Evolutionary conservation across 768 basidiomycete genomes (phyloP), one percentile per base, ranked within the genome.

Genomic region (Boletales sp.): DNA sequence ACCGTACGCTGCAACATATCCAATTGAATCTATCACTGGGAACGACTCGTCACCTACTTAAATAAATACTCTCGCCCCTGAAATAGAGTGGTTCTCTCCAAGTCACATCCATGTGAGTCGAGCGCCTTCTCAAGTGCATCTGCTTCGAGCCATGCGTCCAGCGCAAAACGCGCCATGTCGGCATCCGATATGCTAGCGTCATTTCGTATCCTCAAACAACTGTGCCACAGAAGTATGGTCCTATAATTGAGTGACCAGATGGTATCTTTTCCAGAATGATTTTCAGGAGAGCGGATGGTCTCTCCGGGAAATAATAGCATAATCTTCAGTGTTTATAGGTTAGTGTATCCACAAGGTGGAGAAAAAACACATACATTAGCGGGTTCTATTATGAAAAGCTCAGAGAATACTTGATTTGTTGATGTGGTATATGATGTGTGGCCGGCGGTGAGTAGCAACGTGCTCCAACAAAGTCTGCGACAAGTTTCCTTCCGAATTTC

Each of bases 261-360:
- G 6, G 83, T 83, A 47, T 86, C 79, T 63, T 86, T 88, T 9
- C 76, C 70, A 4, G 78, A 71, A 47, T 61, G 53, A 35, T 45
- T 35, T 32, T 50, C 56, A 18, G 62, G 39, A 17, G 67, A 48
- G 3, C 64, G 67, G 21, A 81, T 67, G 12, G 79, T 74, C 67
- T 89, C 87, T n/a, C 85, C 87, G 8, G 86, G 82, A 63, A 90
- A 89, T 18, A 90, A 68, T n/a, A 89, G 64, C 1, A 81, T 78
- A 63, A 82, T 86, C 87, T 90, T 27, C 24, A 57, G 52, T 30
- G 45, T 15, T 9, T 41, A 32, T 2, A 24, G 3, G 41, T 56
- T 29, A 53, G 37, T 12, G 55, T n/a, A 48, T 27, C 24, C 24
- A 27, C 24, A 27, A 27, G 5, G 24, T 7, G 4, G 24, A 4